A percentile compares a stretch with the other conserved stretches of the same genome.
These are phyloP conservation scores for Barbatosphaeria neglecta DNA, from an alignment of 495 filamentous ascomycete species.

Conservation along the genomic window DNA sequence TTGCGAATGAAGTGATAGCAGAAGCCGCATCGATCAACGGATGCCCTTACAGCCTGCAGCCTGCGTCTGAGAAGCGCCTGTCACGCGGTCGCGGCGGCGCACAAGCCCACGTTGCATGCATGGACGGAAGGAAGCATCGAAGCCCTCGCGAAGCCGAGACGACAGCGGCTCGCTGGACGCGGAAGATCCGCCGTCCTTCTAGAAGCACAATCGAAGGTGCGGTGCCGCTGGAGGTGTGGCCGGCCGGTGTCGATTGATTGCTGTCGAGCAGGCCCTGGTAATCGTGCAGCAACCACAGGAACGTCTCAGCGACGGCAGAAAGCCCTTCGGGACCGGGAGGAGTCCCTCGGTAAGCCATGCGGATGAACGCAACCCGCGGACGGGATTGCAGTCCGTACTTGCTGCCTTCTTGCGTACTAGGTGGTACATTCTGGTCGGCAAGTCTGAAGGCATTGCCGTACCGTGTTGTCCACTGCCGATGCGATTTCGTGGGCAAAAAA, in stretches of 20 bases:
- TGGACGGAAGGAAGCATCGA: too few relatives aligned
- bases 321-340: background rate
- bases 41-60: too few relatives aligned
- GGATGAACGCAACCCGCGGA: background rate
- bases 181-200: background rate
- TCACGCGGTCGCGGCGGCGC: too few relatives aligned
- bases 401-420: too few relatives aligned
- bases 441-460: background rate
- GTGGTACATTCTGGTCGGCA: too few relatives aligned
- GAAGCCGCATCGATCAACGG: too few relatives aligned
- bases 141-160: background rate
- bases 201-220: background rate
- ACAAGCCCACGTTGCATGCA: too few relatives aligned
- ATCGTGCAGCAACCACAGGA: background rate
- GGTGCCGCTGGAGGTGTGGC: background rate
- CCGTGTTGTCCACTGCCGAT: background rate
- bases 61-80: too few relatives aligned
- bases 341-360: background rate
- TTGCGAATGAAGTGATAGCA: too few relatives aligned
- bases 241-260: background rate
- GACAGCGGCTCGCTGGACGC: background rate
- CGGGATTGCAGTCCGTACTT: background rate
- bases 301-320: background rate
- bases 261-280: background rate
- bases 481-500: too few relatives aligned